Conservation (phyloP, 371 early-diverging fungal genomes). For the Nosema muscidifuracis region DNA sequence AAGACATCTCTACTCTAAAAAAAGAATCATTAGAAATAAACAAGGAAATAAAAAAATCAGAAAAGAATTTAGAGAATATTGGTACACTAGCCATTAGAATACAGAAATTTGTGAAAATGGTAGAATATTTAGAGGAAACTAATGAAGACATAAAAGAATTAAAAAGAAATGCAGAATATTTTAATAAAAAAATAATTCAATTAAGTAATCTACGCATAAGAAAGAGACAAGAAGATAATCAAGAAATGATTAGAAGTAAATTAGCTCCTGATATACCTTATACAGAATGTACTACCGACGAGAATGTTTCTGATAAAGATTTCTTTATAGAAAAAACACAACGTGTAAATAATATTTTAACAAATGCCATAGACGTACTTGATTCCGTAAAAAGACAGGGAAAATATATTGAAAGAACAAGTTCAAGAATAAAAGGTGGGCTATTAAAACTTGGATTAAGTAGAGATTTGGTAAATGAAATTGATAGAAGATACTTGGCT, state of each 20-base stretch:
- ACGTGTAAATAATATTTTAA: conserved; percentile 42
- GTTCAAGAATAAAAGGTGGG: conserved; percentile 34
- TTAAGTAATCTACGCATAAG: conserved; percentile 18
- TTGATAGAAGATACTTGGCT: conserved; percentile 45
- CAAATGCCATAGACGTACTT: conserved; percentile 41
- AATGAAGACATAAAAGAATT: too few relatives aligned
- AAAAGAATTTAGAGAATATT: conserved; percentile 26
- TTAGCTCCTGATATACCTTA: background rate
- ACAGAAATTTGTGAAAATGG: conserved; percentile 36
- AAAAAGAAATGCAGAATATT: conserved; percentile 10
- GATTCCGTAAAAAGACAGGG: conserved; percentile 47
- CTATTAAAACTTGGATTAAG: conserved; percentile 45
- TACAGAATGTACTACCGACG: conserved; percentile 9
- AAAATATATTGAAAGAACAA: conserved; percentile 42
- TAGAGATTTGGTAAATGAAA: conserved; percentile 36
- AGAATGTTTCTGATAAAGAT: too few relatives aligned
- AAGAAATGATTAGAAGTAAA: conserved; percentile 33
- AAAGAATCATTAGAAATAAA: conserved; percentile 35
- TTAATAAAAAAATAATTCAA: conserved; percentile 12
- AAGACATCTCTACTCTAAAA: conserved; percentile 15
- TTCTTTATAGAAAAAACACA: conserved; percentile 39
- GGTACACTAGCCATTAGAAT: conserved; percentile 41
- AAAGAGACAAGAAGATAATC: conserved; percentile 11
- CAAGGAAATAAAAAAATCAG: conserved; percentile 26
- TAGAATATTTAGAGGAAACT: background rate